Evolutionary conservation across 2,329 filamentous ascomycete genomes (phyloP).

Genomic region (Arthrobotrys entomopaga): DNA sequence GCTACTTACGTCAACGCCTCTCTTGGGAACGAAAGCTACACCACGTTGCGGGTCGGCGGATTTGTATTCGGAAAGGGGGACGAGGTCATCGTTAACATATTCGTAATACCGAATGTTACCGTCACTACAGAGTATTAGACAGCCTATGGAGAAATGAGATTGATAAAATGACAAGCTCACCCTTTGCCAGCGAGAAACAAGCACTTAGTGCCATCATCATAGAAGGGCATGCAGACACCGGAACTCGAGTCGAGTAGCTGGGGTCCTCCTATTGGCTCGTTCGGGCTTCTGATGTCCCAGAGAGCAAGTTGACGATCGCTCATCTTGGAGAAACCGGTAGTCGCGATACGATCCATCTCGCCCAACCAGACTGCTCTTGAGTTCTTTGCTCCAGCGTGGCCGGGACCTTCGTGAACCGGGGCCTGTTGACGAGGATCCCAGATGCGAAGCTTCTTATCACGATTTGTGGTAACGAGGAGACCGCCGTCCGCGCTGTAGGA

Average conservation of each 20-base stretch:
- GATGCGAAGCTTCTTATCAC: slow-evolving; percentile 97
- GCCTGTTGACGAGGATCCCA: slow-evolving; percentile 97
- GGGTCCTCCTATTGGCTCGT: slow-evolving; percentile 88
- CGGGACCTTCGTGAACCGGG: slow-evolving; percentile 82
- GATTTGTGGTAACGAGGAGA: slow-evolving; percentile 87
- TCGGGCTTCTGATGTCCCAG: slow-evolving; percentile 86
- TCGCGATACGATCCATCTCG: slow-evolving; percentile 86
- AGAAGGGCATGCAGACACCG: slow-evolving; percentile 99
- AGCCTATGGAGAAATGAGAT: slow-evolving; percentile 54
- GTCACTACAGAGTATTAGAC: slow-evolving; percentile 70
- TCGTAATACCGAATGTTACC: slow-evolving; percentile 99
- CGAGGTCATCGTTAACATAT: slow-evolving; percentile 98
- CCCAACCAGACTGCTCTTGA: slow-evolving; percentile 97
- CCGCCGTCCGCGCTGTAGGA: slow-evolving; percentile 93
- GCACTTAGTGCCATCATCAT: slow-evolving; percentile 96
- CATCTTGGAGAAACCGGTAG: slow-evolving; percentile 97
- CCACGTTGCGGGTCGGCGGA: slow-evolving; percentile 95
- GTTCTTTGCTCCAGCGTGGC: slow-evolving; percentile 95
- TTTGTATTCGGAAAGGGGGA: slow-evolving; percentile 96
- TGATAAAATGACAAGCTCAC: slow-evolving; percentile 66
- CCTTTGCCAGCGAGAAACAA: slow-evolving; percentile 97
- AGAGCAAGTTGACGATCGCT: slow-evolving; percentile 95
- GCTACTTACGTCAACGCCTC: slow-evolving; percentile 83
- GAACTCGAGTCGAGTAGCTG: slow-evolving; percentile 92
- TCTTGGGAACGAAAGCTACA: slow-evolving; percentile 91